Conservation (phyloP, 2,329 filamentous ascomycete genomes). For the Gremmenia infestans region DNA sequence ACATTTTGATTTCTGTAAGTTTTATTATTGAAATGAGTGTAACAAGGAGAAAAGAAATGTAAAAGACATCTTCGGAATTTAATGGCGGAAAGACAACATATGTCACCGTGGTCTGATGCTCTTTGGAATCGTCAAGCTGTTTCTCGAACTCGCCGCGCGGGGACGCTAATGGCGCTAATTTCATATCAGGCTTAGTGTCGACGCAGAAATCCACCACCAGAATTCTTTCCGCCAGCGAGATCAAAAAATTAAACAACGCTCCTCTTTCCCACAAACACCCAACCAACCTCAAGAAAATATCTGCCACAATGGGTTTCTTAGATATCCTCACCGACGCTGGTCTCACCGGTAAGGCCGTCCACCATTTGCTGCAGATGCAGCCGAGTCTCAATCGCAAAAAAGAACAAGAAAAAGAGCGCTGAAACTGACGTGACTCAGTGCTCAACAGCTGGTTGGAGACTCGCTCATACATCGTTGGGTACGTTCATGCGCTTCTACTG, state of each 20-base stretch:
- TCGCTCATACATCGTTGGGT: conserved; percentile 80
- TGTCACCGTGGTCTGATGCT: neutral
- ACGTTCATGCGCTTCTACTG: conserved; percentile 37
- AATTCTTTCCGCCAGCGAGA: conserved; percentile 7
- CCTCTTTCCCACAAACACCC: conserved; percentile 2
- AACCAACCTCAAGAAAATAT: conserved; percentile 6
- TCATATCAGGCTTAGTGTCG: neutral
- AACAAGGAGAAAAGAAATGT: neutral
- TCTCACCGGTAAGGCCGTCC: conserved; percentile 44
- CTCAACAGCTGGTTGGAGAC: conserved; percentile 70
- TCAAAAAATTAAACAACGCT: conserved; percentile 10
- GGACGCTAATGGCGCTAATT: neutral
- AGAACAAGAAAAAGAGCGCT: conserved; percentile 9
- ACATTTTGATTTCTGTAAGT: conserved; percentile 15
- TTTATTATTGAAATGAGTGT: conserved; percentile 1
- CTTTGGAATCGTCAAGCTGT: conserved; percentile 7
- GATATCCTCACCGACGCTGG: conserved; percentile 63
- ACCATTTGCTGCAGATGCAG: conserved; percentile 3
- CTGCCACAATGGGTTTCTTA: conserved; percentile 58
- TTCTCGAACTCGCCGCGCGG: conserved; percentile 6
- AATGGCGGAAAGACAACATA: neutral
- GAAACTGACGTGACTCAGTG: conserved; percentile 42
- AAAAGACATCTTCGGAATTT: conserved; percentile 8
- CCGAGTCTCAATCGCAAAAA: conserved; percentile 4
- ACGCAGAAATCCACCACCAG: neutral